Base-by-base conservation (phyloP, 2,329 filamentous ascomycete genomes). In the Aureobasidium sp. region DNA sequence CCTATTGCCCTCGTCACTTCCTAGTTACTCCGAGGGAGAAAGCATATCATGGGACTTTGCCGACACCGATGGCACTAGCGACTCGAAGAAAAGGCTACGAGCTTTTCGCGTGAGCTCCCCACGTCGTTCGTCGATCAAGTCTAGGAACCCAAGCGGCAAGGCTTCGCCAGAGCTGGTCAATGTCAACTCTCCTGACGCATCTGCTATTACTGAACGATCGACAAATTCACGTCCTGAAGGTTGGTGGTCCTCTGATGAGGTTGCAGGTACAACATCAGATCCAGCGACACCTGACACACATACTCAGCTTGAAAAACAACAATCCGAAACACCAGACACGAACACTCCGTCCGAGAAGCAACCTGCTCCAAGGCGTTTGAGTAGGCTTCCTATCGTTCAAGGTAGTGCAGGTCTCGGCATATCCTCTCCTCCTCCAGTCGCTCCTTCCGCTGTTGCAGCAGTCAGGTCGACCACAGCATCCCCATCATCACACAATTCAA, bases 1-100 rank as follows among this genome's bases (percentile, higher is more conserved):
- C 20, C 15, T 62, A 25, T 15, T 62, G 34, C 27, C 62, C 6
- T 48, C 62, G 37, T 59, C 49, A 14, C 41, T 62, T 4, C 64
- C 64, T 6, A 61, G 60, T 25, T 64, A 64, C 31, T 64, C 64
- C 9, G 62, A 63, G 53, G 58, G 27, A 39, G 64, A 64, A 39
- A 48, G 61, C 12, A 45, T 31, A 17, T 29, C 55, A n/a, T 45
- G 29, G 14, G 55, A 63, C n/a, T 39, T 31, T n/a, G 62, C 62
- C 5, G 48, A 53, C 22, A 31, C 52, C 1, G 62, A 65, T 11
- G 49, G 61, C 20, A 34, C 61, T 20, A 29, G n/a, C 31, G 37
- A 61, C 12, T 6, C 34, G 8, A 61, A 34, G 39, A 53, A n/a
- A 1, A 61, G 29, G 20, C 27, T 47, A 12, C 61, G 45, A 36